phyloP scores from a whole-genome alignment of 371 early-diverging fungal species.

The Mortierella sp. region DNA sequence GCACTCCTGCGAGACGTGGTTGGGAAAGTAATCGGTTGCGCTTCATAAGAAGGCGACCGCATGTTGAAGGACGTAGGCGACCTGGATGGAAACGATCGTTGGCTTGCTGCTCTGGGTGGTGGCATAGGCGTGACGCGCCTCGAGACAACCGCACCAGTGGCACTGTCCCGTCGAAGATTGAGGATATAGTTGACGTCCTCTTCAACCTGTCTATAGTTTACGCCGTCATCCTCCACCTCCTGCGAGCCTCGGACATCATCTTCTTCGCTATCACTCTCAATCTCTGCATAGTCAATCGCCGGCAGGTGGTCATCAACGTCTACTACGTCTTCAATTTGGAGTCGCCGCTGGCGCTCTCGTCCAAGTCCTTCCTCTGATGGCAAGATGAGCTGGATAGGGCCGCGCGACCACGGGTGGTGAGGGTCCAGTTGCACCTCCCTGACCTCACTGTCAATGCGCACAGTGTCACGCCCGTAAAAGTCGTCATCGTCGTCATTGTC shows the following conservation, averaged over 20 bases:
- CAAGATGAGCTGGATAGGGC: conserved; percentile 46
- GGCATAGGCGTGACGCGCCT: neutral
- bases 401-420: conserved; percentile 47
- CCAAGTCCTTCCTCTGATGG: conserved; percentile 14
- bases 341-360: conserved; percentile 19
- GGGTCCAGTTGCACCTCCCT: conserved; percentile 43
- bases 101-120: neutral
- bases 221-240: conserved; percentile 29
- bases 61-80: conserved; percentile 17
- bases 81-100: conserved; percentile 5
- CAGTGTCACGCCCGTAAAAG: conserved; percentile 34
- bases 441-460: conserved; percentile 43
- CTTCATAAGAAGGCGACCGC: conserved; percentile 25
- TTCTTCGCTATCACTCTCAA: conserved; percentile 53
- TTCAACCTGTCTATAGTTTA: conserved; percentile 23
- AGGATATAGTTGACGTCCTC: conserved; percentile 28
- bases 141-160: neutral
- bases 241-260: conserved; percentile 25
- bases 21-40: conserved; percentile 22
- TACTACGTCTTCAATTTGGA: conserved; percentile 24
- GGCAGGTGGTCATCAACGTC: conserved; percentile 34
- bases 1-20: conserved; percentile 25
- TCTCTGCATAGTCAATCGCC: conserved; percentile 29
- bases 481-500: conserved; percentile 39
- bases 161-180: conserved; percentile 20